Base-by-base conservation (phyloP, 345 rosid genomes). In the Aquilaria malaccensis region DNA sequence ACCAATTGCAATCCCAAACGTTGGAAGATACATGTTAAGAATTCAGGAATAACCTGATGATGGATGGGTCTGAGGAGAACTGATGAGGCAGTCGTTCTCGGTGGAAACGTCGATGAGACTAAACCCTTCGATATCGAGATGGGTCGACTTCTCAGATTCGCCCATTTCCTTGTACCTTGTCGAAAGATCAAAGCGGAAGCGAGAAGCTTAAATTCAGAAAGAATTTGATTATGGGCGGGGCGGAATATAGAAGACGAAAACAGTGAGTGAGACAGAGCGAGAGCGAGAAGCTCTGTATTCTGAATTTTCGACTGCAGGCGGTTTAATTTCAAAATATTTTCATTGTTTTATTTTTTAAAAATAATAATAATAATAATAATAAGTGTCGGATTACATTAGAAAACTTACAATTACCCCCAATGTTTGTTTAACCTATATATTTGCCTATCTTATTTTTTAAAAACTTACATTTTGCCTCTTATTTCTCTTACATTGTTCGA, bases 81-180 rank as follows among this genome's bases (percentile, higher is more conserved):
- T 14, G 74, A 87, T 79, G 70, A 94, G 95, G 73, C 77, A 81
- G 68, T 94, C 99, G 62, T 90, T 95, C 72, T 90, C 99, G 45
- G 73, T 80, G 57, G 91, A 77, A 66, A 93, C 79, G 62, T 94
- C 97, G 56, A 94, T 83, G 63, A 93, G 86, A 69, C 85, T 83
- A 41, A 85, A 78, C 62, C 80, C 77, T 62, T 60, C 72, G 57
- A 76, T 70, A 37, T 70, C 68, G 33, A 80, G 70, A 61, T 60
- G 77, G 59, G 56, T 57, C 63, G 52, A 70, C 57, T 74, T 73
- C 59, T 70, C 76, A 12, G 80, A 33, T 50, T 81, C 89, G 52
- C 64, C 87, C 98, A 89, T 91, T 49, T 37, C 4, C 48, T 9
- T 14, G 58, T 15, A 57, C 74, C 59, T 74, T 41, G 3, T 29